Conservation (phyloP, 1,139 yeast genomes). For the Blastobotrys capitulatus region DNA sequence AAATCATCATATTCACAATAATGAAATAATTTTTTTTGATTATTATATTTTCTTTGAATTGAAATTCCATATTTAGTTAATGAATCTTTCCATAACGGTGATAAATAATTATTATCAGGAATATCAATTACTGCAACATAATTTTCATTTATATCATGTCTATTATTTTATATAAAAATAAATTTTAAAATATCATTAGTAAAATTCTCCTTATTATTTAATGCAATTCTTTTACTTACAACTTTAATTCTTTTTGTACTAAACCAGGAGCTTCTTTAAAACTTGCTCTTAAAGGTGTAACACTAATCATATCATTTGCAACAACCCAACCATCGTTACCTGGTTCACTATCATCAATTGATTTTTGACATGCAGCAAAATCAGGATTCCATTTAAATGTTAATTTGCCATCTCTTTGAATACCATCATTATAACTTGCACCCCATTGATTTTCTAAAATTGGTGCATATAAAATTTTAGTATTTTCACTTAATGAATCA, state of each 20-base stretch:
- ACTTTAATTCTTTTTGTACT: conserved; percentile 48
- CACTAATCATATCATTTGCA: conserved; percentile 44
- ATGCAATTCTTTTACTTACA: conserved; percentile 21
- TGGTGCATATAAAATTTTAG: conserved; percentile 69
- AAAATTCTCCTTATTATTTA: background rate
- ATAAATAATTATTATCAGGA: conserved; percentile 43
- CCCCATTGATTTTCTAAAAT: conserved; percentile 77
- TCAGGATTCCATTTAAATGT: conserved; percentile 80
- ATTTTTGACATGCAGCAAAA: conserved; percentile 60
- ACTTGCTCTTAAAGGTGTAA: conserved; percentile 78
- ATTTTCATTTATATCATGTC: background rate
- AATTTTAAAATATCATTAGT: no score
- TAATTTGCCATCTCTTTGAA: conserved; percentile 19
- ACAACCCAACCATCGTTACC: conserved; percentile 46
- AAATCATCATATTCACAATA: conserved; percentile 89
- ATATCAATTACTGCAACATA: conserved; percentile 1
- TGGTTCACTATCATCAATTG: conserved; percentile 40
- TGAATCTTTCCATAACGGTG: conserved; percentile 47
- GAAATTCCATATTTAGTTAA: conserved; percentile 25
- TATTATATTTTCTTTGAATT: background rate
- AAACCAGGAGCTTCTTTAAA: conserved; percentile 52
- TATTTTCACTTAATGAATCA: conserved; percentile 44
- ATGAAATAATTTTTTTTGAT: conserved; percentile 48
- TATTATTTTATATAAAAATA: no score
- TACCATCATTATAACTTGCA: conserved; percentile 43